Evolutionary conservation across 2,329 filamentous ascomycete genomes (phyloP), one percentile per base, ranked within the genome.

Genomic region (Scortechinia acanthostroma): DNA sequence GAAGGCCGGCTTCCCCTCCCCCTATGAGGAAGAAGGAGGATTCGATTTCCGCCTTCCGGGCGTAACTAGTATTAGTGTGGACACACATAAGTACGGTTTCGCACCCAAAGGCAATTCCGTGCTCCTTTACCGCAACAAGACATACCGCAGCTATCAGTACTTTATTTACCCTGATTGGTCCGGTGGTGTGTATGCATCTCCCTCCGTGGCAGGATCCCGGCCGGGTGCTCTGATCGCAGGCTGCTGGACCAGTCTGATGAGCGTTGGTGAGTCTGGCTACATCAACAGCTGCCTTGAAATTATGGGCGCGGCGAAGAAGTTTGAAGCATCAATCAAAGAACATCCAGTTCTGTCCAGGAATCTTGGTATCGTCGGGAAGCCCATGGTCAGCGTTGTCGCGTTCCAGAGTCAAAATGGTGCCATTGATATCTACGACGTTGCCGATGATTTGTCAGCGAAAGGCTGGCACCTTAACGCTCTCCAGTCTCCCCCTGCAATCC

Each of bases 41-140:
- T 97, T 97, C 59, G 93, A 98, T 64, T 98, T 98, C 77, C 82
- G 87, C 46, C 81, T 94, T 48, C 89, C 88, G 53, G 93, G 93
- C 55, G 93, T 98, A 28, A 96, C 91, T 3, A 91, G 86, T 63
- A 97, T 98, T 63, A 90, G 83, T 53, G 94, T 91, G 63, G 93
- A 98, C 62, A 98, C 93, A 2, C 93, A 98, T 76, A 98, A 98
- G 65, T 98, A 98, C 62, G 93, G 93, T 28, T 98, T 98, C 60
- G 93, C 93, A 1, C 93, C 93, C 45, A 98, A 98, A 70, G 93
- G 93, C 53, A 98, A 95, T 74, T 93, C 86, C 44, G 93, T 90
- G 1, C 76, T 95, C 14, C 75, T 98, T 35, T 98, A 98, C 74
- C 88, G 93, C 55, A 86, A 81, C 42, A 76, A 83, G 23, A 69